These are phyloP conservation scores for Fusarium ramigenum DNA, from an alignment of 2,329 filamentous ascomycete species.

Conservation along the genomic window DNA sequence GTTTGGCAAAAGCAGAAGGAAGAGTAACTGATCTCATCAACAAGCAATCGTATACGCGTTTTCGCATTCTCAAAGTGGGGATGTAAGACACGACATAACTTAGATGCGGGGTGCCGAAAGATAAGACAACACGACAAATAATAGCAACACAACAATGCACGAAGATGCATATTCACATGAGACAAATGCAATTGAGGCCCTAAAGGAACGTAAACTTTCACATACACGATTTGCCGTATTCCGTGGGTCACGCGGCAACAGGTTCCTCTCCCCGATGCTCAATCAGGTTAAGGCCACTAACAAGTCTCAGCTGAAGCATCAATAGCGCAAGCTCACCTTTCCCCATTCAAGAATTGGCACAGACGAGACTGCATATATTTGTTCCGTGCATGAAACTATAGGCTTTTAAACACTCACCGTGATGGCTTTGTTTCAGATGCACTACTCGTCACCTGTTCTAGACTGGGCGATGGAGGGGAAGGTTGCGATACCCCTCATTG, in stretches of 20 bases:
- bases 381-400: neutral
- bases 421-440: neutral
- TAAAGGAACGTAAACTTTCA: accelerated
- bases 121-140: too few species aligned
- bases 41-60: accelerated
- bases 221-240: neutral
- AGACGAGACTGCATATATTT: neutral
- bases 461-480: neutral
- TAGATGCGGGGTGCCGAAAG: too few species aligned
- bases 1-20: neutral
- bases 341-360: neutral
- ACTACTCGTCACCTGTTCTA: neutral
- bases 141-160: accelerated
- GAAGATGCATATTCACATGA: neutral
- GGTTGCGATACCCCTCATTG: neutral
- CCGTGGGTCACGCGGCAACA: neutral
- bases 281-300: neutral
- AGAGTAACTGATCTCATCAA: accelerated
- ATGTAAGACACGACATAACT: too few species aligned
- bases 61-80: neutral
- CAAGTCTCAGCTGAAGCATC: neutral
- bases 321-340: neutral
- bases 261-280: neutral
- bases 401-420: neutral
- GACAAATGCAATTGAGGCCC: accelerated